Percentiles rank a stretch among this genome's conserved stretches.
These are phyloP conservation scores for Cyberlindnera lachancei DNA, from an alignment of 805 yeast species.

Conservation along the genomic window DNA sequence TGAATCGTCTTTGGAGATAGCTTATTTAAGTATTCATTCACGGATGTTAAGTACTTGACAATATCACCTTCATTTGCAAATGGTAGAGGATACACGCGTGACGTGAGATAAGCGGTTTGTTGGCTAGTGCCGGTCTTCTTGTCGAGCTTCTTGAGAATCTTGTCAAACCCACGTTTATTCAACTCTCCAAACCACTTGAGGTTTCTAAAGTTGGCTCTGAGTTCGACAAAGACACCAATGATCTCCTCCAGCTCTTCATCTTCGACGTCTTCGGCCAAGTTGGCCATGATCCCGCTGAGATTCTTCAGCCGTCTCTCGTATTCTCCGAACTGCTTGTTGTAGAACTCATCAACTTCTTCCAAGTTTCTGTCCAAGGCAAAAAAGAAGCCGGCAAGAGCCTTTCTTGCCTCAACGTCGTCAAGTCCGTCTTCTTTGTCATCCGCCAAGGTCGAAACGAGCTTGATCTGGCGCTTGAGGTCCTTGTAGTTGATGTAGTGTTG, in stretches of 20 bases:
- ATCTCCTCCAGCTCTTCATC: conserved; percentile 54
- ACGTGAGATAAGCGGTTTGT: conserved; percentile 48
- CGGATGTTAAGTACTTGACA: conserved; percentile 40
- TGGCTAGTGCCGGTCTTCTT: conserved; percentile 64
- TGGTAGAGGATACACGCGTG: conserved; percentile 66
- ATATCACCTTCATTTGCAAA: conserved; percentile 69
- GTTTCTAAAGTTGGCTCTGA: conserved; percentile 69
- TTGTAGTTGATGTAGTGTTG: conserved; percentile 80
- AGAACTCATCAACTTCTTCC: conserved; percentile 75
- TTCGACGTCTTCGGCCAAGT: conserved; percentile 34
- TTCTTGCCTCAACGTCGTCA: conserved; percentile 35
- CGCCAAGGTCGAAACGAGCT: conserved; percentile 45
- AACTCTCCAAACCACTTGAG: conserved; percentile 92
- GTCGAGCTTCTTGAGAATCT: conserved; percentile 85
- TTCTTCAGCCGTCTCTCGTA: conserved; percentile 62
- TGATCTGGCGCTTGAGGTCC: conserved; percentile 71
- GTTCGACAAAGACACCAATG: conserved; percentile 61
- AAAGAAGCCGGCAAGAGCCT: conserved; percentile 59
- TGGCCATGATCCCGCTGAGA: conserved; percentile 28
- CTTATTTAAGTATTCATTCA: conserved; percentile 45
- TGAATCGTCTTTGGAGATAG: conserved; percentile 36
- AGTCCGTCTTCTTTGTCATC: conserved; percentile 19
- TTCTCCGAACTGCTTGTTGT: conserved; percentile 63
- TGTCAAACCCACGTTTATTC: conserved; percentile 82
- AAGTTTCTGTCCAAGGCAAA: conserved; percentile 72